Evolutionary conservation across 2,329 filamentous ascomycete genomes (phyloP).

Genomic region (Fusarium liriodendri): DNA sequence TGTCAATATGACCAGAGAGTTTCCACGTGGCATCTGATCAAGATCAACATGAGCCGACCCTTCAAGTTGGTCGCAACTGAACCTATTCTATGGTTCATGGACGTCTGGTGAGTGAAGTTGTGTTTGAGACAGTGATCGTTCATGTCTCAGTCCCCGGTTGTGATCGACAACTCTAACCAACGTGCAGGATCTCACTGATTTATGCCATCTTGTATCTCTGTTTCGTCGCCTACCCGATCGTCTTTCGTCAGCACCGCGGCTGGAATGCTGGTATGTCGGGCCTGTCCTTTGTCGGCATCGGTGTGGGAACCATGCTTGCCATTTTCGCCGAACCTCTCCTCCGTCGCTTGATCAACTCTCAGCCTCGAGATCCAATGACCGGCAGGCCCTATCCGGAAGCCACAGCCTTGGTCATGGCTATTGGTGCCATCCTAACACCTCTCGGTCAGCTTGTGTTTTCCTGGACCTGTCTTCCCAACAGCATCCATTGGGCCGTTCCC

Average conservation of each 20-base stretch:
- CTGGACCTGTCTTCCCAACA: constrained; percentile 83
- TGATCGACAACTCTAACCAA: constrained; percentile 10
- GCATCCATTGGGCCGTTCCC: constrained; percentile 85
- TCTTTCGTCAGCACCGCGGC: constrained; percentile 79
- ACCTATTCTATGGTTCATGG: constrained; percentile 81
- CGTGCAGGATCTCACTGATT: constrained; percentile 77
- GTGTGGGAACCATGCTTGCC: constrained; percentile 70
- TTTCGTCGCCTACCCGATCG: constrained; percentile 90
- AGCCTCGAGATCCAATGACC: constrained; percentile 79
- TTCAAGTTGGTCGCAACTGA: constrained; percentile 83
- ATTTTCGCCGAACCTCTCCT: constrained; percentile 77
- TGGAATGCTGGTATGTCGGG: constrained; percentile 81
- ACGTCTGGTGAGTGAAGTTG: constrained; percentile 64
- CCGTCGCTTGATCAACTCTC: constrained; percentile 80
- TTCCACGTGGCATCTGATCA: constrained; percentile 74
- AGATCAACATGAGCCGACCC: constrained; percentile 80
- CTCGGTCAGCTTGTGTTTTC: constrained; percentile 87
- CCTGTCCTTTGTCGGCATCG: constrained; percentile 80
- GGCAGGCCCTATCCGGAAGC: constrained; percentile 82
- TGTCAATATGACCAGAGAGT: constrained; percentile 81
- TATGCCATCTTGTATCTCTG: constrained; percentile 91
- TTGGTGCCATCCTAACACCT: constrained; percentile 79
- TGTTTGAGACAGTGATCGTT: background rate
- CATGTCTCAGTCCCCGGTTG: background rate
- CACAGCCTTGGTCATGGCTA: constrained; percentile 81